Conservation (phyloP, 129 eudicot genomes). For the Flaveria brownii region DNA sequence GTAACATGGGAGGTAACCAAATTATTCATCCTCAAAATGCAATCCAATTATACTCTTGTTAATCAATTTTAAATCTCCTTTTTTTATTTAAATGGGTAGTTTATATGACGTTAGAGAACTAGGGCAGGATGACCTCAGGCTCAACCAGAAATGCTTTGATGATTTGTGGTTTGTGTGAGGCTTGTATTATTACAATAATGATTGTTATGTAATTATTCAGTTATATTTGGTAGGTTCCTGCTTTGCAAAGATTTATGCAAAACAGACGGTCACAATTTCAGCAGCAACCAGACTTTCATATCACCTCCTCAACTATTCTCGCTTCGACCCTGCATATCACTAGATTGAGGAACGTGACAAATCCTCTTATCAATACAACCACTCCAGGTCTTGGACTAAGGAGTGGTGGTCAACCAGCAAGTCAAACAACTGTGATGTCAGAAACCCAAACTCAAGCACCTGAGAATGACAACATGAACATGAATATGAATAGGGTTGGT, state of each 20-base stretch:
- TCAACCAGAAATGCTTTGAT: neutral
- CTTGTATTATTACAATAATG: neutral
- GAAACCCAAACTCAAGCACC: constrained; percentile 35
- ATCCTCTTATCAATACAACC: neutral
- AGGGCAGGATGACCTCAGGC: too few species aligned
- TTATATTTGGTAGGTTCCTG: constrained; percentile 68
- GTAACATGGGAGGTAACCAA: too few species aligned
- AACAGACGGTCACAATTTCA: constrained; percentile 82
- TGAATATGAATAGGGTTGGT: constrained; percentile 35
- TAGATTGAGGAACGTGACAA: constrained; percentile 32
- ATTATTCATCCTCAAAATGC: too few species aligned
- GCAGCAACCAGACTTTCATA: constrained; percentile 95
- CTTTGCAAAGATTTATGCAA: constrained; percentile 90
- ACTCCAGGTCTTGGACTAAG: constrained; percentile 18
- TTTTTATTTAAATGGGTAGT: too few species aligned
- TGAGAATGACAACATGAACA: constrained; percentile 34
- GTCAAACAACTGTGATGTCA: too few species aligned
- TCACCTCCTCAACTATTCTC: constrained; percentile 78
- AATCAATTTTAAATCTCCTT: too few species aligned
- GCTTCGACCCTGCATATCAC: constrained; percentile 95
- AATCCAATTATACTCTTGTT: too few species aligned
- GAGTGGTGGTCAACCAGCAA: constrained; percentile 14
- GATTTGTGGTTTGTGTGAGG: too few species aligned
- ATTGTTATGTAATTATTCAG: neutral
- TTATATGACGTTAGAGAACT: too few species aligned